Percentiles rank a stretch among this genome's conserved stretches.
Evolutionary conservation across 306 rosid species (phyloP).

Genomic region (Inga oerstediana): DNA sequence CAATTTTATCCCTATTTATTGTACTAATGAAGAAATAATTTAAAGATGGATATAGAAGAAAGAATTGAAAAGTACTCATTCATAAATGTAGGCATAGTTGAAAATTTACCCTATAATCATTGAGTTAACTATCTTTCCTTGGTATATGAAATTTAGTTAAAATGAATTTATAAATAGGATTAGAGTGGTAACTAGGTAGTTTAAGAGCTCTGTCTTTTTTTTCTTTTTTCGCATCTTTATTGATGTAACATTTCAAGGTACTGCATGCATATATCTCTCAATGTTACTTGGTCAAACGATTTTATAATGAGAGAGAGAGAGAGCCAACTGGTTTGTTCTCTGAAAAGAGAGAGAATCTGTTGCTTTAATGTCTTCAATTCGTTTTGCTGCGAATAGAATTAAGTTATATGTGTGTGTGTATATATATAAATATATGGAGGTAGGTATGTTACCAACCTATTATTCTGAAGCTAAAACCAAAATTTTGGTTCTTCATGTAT

Average conservation of each 20-base stretch:
- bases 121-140: too few relatives aligned
- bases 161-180: too few relatives aligned
- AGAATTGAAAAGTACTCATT: too few relatives aligned
- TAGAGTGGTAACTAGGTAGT: background rate
- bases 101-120: too few relatives aligned
- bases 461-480: conserved; percentile 33
- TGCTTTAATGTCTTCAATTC: background rate
- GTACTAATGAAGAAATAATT: too few relatives aligned
- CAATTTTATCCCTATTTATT: too few relatives aligned
- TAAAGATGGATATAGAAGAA: too few relatives aligned
- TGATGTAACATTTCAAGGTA: conserved; percentile 12
- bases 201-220: background rate
- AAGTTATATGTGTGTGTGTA: too few relatives aligned
- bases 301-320: background rate
- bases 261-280: background rate
- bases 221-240: background rate
- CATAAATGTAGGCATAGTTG: too few relatives aligned
- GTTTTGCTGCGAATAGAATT: background rate
- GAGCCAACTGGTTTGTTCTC: conserved; percentile 7
- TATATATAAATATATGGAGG: background rate
- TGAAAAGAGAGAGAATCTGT: conserved; percentile 29
- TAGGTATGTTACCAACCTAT: conserved; percentile 29
- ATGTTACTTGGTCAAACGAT: background rate
- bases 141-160: too few relatives aligned
- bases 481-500: background rate